Percentiles rank a stretch among this genome's conserved stretches.
Conservation (phyloP, 805 yeast species). For the Myxozyma mucilagina region DNA sequence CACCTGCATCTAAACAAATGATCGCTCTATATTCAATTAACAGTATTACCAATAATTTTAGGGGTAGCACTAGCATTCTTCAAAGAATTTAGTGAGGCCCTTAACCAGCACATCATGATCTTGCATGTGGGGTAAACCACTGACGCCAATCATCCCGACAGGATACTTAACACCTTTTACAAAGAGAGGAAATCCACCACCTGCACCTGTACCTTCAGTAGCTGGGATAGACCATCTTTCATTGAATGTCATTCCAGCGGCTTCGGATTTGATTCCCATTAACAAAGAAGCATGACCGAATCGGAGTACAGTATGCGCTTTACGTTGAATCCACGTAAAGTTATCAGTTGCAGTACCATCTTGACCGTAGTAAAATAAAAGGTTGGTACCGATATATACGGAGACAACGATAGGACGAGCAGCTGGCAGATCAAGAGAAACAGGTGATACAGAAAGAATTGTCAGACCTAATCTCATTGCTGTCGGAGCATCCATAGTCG, state of each 20-base stretch:
- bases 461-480: slow-evolving; percentile 16
- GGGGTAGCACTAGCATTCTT: neutral
- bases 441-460: slow-evolving; percentile 24
- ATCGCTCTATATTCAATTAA: too few relatives aligned
- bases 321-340: slow-evolving; percentile 27
- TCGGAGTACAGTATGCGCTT: slow-evolving; percentile 25
- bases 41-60: too few relatives aligned
- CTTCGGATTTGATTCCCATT: slow-evolving; percentile 10
- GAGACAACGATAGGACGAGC: slow-evolving; percentile 24
- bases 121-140: slow-evolving; percentile 22
- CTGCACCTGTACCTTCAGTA: slow-evolving; percentile 14
- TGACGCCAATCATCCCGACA: slow-evolving; percentile 23
- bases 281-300: slow-evolving; percentile 23
- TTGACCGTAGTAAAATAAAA: slow-evolving; percentile 23
- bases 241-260: slow-evolving; percentile 1
- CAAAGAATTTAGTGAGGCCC: slow-evolving; percentile 13
- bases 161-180: slow-evolving; percentile 20
- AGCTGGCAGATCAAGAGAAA: slow-evolving; percentile 4
- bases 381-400: slow-evolving; percentile 20
- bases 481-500: slow-evolving; percentile 19
- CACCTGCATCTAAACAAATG: too few relatives aligned
- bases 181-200: slow-evolving; percentile 26
- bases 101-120: slow-evolving; percentile 19
- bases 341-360: slow-evolving; percentile 29
- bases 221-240: slow-evolving; percentile 7